phyloP scores from a whole-genome alignment of 768 basidiomycete genomes.

The Boletus bicolor region DNA sequence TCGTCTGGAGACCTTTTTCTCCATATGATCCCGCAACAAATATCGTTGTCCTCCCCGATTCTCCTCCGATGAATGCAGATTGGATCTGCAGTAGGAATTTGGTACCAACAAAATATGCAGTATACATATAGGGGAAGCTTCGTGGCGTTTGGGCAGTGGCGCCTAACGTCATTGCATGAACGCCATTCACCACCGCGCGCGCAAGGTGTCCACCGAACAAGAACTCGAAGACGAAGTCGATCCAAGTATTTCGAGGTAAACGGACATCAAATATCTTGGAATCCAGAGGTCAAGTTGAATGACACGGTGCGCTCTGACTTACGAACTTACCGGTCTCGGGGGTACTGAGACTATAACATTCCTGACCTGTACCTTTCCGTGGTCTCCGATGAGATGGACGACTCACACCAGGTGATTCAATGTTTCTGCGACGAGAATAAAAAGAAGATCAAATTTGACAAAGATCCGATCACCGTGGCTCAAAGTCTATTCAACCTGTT shows the following conservation, averaged over 20 bases:
- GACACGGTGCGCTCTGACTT: not conserved
- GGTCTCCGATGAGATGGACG: constrained; percentile 1
- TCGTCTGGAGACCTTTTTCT: not conserved
- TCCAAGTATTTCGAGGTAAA: not conserved
- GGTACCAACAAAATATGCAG: too few species aligned
- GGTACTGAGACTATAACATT: too few species aligned
- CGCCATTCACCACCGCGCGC: not conserved
- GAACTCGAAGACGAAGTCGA: not conserved
- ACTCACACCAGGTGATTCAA: not conserved
- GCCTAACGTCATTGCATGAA: too few species aligned
- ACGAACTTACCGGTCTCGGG: not conserved
- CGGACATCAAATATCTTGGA: not conserved
- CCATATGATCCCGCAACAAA: not conserved
- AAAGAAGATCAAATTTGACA: not conserved
- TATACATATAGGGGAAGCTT: not conserved
- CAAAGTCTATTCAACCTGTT: not conserved
- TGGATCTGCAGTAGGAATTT: too few species aligned
- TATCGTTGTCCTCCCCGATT: not conserved
- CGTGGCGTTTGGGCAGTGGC: not conserved
- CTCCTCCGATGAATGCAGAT: not conserved
- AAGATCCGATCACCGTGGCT: not conserved
- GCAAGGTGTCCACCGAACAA: not conserved
- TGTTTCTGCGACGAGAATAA: not conserved
- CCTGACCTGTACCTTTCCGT: not conserved
- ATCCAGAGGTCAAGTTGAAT: not conserved